Base-by-base conservation (phyloP, 352 stramenopile genomes). In the Phytophthora pini region DNA sequence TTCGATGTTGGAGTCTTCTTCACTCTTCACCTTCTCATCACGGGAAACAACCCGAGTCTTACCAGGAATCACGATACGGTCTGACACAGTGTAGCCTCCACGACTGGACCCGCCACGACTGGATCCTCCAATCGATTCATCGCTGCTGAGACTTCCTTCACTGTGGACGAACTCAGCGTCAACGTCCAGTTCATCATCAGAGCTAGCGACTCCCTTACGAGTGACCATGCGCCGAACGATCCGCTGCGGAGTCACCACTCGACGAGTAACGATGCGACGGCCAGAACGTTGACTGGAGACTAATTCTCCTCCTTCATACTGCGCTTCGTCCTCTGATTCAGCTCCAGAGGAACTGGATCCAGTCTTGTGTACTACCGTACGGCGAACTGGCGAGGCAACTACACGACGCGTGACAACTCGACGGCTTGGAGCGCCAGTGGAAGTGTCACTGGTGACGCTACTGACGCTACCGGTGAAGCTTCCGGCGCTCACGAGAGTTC, bases 241-340 rank as follows among this genome's bases (percentile, higher is more conserved):
- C 34, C 61, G 66, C 31, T 71, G 60, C 4, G 65, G 65, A 20
- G 65, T 72, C 15, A 77, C 70, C 4, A 75, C 70, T 4, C 61
- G 65, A 39, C 65, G 70, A 29, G 65, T 78, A 20, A 66, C 58
- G 3, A 73, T 45, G 8, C 64, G 53, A 22, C 56, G 58, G 43
- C 48, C 54, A 10, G 48, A 27, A 17, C 46, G 68, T 11, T 56
- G 38, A 34, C n/a, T 67, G 4, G 43, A 61, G 17, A 51, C 41
- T 11, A 24, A 36, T 12, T 13, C 31, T 9, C 31, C 31, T 13
- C 31, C 31, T 36, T 36, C 31, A 11, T 46, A 73, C 24, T 67
- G 54, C 7, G 50, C 24, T 11, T 67, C 58, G 11, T 66, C 65
- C 6, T 70, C 58, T 6, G 58, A 66, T 36, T 69, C 48, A 2